Evolutionary conservation across 2,329 filamentous ascomycete genomes (phyloP).

Genomic region (Epichloe uncinata): DNA sequence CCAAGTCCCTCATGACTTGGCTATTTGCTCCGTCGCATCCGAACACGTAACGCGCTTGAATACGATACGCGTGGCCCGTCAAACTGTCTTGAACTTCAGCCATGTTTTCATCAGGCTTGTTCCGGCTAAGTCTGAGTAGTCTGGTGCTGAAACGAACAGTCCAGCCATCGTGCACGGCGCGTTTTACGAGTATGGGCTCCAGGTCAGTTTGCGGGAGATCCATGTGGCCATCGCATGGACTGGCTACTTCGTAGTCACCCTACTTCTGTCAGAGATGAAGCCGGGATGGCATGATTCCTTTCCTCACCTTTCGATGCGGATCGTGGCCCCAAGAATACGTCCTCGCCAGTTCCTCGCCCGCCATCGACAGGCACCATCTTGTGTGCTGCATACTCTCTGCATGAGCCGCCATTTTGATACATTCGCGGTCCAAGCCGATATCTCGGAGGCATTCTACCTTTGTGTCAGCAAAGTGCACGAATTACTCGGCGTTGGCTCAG

Average conservation of each 20-base stretch:
- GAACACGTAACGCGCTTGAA: constrained; percentile 40
- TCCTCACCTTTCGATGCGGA: constrained; percentile 25
- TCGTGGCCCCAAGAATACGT: constrained; percentile 38
- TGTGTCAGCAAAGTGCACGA: background rate
- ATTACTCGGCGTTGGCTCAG: background rate
- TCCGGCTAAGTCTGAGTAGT: constrained; percentile 17
- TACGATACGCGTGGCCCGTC: constrained; percentile 23
- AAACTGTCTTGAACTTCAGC: constrained; percentile 23
- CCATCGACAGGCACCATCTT: constrained; percentile 38
- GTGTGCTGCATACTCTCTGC: constrained; percentile 34
- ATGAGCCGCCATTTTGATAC: constrained; percentile 21
- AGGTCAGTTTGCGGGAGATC: constrained; percentile 31
- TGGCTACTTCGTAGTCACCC: constrained; percentile 29
- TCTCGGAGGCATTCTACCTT: constrained; percentile 37
- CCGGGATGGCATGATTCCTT: background rate
- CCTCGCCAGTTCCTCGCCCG: constrained; percentile 36
- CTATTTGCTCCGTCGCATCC: constrained; percentile 37
- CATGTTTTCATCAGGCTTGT: constrained; percentile 14
- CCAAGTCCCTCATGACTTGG: constrained; percentile 23
- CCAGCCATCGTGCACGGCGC: constrained; percentile 24
- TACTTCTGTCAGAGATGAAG: constrained; percentile 9
- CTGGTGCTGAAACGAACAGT: constrained; percentile 22
- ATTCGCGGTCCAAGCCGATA: constrained; percentile 32
- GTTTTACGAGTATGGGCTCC: constrained; percentile 26
- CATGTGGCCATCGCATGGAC: constrained; percentile 24